Base-by-base conservation (phyloP, 306 rosid genomes). In the Dalbergia cultrata region DNA sequence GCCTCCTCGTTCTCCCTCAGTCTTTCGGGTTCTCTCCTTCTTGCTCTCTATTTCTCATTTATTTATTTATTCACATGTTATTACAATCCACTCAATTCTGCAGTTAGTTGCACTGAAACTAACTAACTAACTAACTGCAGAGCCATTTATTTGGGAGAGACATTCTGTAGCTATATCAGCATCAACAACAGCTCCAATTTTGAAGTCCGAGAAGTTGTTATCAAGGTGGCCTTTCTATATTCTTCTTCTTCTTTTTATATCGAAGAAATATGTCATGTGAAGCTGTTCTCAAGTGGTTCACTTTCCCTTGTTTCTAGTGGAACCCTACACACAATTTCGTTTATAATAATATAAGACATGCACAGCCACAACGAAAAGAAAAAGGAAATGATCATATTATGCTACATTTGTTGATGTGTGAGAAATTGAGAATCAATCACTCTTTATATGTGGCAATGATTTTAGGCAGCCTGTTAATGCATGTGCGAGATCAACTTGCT, bases 1-100 rank as follows among this genome's bases (percentile, higher is more conserved):
- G 94, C 79, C 98, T 95, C 89, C 97, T 95, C 84, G 97, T 95
- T 52, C 99, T 95, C 83, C 99, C 98, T 18, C 98, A 95, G 85
- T 90, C 99, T 44, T 95, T 95, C 79, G 98, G 99, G 97, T 92
- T 12, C 81, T n/a, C 31, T 37, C 62, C 57, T 6, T 58, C 73
- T 41, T 44, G 53, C 60, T 31, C 37, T 43, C 22, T 43, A 7
- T 71, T 7, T 22, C 35, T 47, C 44, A 3, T 26, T 26, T 26
- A 26, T 26, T 26, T 26, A 26, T 26, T 26, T 3, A 26, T 26
- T 26, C n/a, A n/a, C n/a, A n/a, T 26, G 31, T 0, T 26, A 26
- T 26, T 26, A 26, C 31, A 26, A 8, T 35, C 56, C 14, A 4
- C 22, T 1, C 7, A 7, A 39, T 56, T 57, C 31, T 1, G 31